phyloP scores from a whole-genome alignment of 2,329 filamentous ascomycete genomes.

The Paecilomyces sp. region DNA sequence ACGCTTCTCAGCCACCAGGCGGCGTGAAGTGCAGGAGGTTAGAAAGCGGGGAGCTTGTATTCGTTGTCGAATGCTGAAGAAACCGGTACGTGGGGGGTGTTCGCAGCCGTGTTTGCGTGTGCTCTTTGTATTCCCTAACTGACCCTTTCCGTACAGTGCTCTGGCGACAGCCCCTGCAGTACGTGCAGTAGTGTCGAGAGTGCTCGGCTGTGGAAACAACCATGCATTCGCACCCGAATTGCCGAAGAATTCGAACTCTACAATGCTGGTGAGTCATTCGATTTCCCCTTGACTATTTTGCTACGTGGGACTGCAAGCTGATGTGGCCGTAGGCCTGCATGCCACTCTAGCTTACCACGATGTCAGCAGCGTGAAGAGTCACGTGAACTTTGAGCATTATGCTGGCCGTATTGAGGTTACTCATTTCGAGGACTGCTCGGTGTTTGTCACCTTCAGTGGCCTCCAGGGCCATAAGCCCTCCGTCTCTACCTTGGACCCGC shows the following conservation, averaged over 20 bases:
- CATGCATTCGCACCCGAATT: slow-evolving; percentile 52
- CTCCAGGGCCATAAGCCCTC: slow-evolving; percentile 32
- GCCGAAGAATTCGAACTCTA: slow-evolving; percentile 53
- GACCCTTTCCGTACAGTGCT: slow-evolving; percentile 35
- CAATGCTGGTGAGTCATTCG: slow-evolving; percentile 36
- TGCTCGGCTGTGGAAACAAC: slow-evolving; percentile 54
- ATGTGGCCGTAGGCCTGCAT: slow-evolving; percentile 35
- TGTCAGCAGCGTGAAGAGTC: slow-evolving; percentile 41
- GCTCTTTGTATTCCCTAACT: background rate
- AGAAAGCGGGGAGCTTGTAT: slow-evolving; percentile 56
- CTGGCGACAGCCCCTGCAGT: slow-evolving; percentile 52
- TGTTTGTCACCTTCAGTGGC: slow-evolving; percentile 41
- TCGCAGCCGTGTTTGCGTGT: background rate
- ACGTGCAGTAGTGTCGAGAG: slow-evolving; percentile 54
- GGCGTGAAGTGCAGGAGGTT: slow-evolving; percentile 54
- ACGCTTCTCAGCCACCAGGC: slow-evolving; percentile 49
- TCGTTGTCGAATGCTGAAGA: slow-evolving; percentile 58
- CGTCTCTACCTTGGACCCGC: slow-evolving; percentile 30
- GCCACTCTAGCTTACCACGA: slow-evolving; percentile 46
- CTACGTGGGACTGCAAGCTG: slow-evolving; percentile 7
- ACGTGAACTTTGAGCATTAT: slow-evolving; percentile 41
- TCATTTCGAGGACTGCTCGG: slow-evolving; percentile 47
- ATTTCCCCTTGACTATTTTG: background rate
- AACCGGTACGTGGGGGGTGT: slow-evolving; percentile 35
- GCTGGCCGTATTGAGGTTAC: slow-evolving; percentile 49